Base-by-base conservation (phyloP, 2,329 filamentous ascomycete genomes). In the Volutella citrinella region DNA sequence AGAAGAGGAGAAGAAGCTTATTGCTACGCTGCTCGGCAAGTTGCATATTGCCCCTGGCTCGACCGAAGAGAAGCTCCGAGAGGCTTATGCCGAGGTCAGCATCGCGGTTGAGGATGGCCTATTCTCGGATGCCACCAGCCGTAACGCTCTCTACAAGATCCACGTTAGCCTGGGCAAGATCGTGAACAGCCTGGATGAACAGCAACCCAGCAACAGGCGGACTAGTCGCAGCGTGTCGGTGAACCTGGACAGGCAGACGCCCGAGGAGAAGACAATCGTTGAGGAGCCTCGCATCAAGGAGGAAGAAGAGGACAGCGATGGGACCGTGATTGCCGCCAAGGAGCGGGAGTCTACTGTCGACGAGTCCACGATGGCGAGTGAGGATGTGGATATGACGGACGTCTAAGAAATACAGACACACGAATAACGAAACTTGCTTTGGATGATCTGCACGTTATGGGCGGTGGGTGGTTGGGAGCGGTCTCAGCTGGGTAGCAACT, bases 1-100 rank as follows among this genome's bases (percentile, higher is more conserved):
- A 83, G 84, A 86, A 57, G 89, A 95, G 45, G 90, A 96, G 61
- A 87, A 86, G 65, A 96, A 94, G 59, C 74, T 83, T 2, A 67
- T 93, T 9, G 80, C 87, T 18, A 76, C 81, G 0, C 76, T 96
- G 29, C 74, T 97, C 2, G 80, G 80, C 46, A 97, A 96, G 62
- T 70, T 96, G 3, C 80, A 90, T 55, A 74, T 97, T 29, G 81
- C 83, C 2, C 75, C 87, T 0, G 69, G 82, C 3, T 80, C 80
- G 0, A 70, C 70, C 0, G 72, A 79, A 42, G 68, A 74, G 15
- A 78, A 76, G 49, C 65, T 82, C 40, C 66, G 76, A 44, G 67
- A 73, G 23, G 54, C 78, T 21, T 80, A 82, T 57, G 66, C 71
- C 19, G 69, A 77, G 28, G 65, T 83, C 28, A 67, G 74, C 19